These are phyloP conservation scores for Metschnikowia gelsemii DNA, from an alignment of 805 yeast species.

Conservation along the genomic window DNA sequence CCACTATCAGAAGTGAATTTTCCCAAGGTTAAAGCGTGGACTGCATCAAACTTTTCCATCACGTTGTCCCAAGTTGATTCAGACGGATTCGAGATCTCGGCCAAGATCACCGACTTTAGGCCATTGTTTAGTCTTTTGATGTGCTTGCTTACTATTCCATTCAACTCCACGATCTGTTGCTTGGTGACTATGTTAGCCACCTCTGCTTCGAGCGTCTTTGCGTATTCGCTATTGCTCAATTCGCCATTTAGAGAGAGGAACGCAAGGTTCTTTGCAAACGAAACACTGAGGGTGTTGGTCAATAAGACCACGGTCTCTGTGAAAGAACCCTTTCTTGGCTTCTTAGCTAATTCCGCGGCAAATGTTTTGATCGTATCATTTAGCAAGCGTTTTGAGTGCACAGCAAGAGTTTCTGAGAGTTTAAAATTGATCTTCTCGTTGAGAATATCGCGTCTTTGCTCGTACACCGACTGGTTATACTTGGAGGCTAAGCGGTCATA, in stretches of 20 bases:
- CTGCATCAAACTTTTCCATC: slow-evolving; percentile 48
- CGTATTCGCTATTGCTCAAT: slow-evolving; percentile 24
- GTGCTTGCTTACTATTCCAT: slow-evolving; percentile 33
- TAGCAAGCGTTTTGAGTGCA: slow-evolving; percentile 23
- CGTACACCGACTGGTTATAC: slow-evolving; percentile 65
- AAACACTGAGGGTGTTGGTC: slow-evolving; percentile 14
- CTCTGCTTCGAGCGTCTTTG: slow-evolving; percentile 16
- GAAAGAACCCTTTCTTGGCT: slow-evolving; percentile 14
- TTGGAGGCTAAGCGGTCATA: slow-evolving; percentile 77
- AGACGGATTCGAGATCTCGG: slow-evolving; percentile 50
- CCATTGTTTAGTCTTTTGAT: slow-evolving; percentile 46
- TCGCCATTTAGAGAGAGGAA: slow-evolving; percentile 32
- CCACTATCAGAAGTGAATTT: slow-evolving; percentile 22
- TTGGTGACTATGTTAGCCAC: slow-evolving; percentile 31
- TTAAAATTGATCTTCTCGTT: slow-evolving; percentile 46
- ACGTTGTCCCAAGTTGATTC: slow-evolving; percentile 29
- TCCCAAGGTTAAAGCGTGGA: slow-evolving; percentile 26
- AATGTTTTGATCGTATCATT: slow-evolving; percentile 9
- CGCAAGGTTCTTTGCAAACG: slow-evolving; percentile 17
- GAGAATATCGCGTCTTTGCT: slow-evolving; percentile 56
- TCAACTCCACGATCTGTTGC: slow-evolving; percentile 38
- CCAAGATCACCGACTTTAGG: slow-evolving; percentile 52
- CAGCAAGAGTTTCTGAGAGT: slow-evolving; percentile 40
- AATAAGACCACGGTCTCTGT: slow-evolving; percentile 15
- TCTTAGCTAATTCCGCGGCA: slow-evolving; percentile 16